phyloP scores from a whole-genome alignment of 129 eudicot species.

The Pseudognaphalium luteoalbum region DNA sequence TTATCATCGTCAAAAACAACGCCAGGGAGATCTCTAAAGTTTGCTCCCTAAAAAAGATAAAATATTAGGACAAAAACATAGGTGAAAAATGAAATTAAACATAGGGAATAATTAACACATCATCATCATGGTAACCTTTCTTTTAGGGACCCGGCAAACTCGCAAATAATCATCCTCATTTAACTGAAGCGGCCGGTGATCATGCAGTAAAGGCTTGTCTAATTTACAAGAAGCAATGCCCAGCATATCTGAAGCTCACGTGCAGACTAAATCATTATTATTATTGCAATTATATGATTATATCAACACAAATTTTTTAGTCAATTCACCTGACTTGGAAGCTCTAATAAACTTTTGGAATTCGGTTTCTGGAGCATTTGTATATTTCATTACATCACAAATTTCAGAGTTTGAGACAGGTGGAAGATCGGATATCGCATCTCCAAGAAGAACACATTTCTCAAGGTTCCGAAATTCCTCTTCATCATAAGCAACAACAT shows the following conservation, averaged over 20 bases:
- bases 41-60: conserved; percentile 57
- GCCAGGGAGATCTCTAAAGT: conserved; percentile 69
- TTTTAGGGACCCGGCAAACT: conserved; percentile 51
- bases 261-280: not conserved
- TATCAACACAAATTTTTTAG: not conserved
- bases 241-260: conserved; percentile 47
- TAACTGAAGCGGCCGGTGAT: conserved; percentile 50
- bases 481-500: conserved; percentile 68
- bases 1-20: conserved; percentile 49
- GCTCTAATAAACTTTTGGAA: conserved; percentile 68
- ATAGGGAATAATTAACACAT: not conserved
- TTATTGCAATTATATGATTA: not conserved
- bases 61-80: not conserved
- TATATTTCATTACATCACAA: conserved; percentile 46
- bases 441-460: conserved; percentile 48
- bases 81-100: not conserved
- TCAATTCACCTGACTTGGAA: conserved; percentile 48
- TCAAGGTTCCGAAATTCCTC: conserved; percentile 55
- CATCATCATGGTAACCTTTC: conserved; percentile 42
- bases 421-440: conserved; percentile 72
- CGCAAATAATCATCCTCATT: conserved; percentile 55
- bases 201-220: conserved; percentile 42
- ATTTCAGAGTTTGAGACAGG: conserved; percentile 54
- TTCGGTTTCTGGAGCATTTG: conserved; percentile 49
- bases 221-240: conserved; percentile 27